Base-by-base conservation (phyloP, 352 stramenopile genomes). In the Phytophthora rubi region DNA sequence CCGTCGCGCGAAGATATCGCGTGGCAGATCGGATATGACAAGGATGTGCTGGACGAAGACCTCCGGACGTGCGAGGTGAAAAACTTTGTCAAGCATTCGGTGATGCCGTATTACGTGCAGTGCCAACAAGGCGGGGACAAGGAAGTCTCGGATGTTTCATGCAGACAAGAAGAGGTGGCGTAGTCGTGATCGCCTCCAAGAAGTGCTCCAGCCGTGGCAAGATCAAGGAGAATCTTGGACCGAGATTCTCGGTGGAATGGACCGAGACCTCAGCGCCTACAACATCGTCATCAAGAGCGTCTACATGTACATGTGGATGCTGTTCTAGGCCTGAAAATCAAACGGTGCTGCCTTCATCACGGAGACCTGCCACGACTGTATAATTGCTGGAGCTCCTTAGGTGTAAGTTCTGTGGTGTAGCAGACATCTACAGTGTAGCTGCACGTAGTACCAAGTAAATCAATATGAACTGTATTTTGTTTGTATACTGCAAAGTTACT, bases 41-140 rank as follows among this genome's bases (percentile, higher is more conserved):
- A 70, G 32, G 82, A 94, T 63, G 81, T 94, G 53, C 71, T 94
- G 52, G 80, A 94, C 59, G 79, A 90, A 59, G 67, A 82, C 48
- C 56, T 92, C 7, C 83, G 86, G 32, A 88, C 75, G 33, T 82
- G 83, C 60, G 86, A 94, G 60, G 81, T 91, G 26, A 77, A 79
- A 57, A 94, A 93, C 71, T 93, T 91, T 52, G 79, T 93, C 54
- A 82, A 83, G 42, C 78, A 93, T 62, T 68, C 92, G 59, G 83
- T 91, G 23, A 63, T 93, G 66, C 86, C 86, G 10, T 92, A 90
- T 69, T 80, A 68, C 55, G 62, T 68, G 57, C 69, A 70, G 18
- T 59, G 48, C 32, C 69, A 26, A 58, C 37, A 51, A 61, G 4
- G 6, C 9, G 28, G 57, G 10, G 32, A 62, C 12, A 70, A 70